Evolutionary conservation across 768 basidiomycete species (phyloP).

Genomic region (Saitozyma sp.): DNA sequence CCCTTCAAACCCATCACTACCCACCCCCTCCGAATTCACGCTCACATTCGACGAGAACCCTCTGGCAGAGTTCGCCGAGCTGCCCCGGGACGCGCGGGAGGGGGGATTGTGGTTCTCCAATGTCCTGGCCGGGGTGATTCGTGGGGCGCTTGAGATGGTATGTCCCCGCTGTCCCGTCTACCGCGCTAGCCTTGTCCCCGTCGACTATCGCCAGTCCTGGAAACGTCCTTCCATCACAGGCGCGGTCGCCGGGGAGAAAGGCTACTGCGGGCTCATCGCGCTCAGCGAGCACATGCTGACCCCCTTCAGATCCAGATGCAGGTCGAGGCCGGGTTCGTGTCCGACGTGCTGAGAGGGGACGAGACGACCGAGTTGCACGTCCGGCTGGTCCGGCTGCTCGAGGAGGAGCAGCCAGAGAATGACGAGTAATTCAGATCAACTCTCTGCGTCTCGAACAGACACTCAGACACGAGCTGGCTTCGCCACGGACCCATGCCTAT

Average conservation of each 20-base stretch:
- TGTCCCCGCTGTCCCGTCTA: neutral
- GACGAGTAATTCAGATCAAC: constrained; percentile 64
- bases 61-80: constrained; percentile 91
- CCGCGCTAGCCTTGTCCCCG: too few relatives aligned
- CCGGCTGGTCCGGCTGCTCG: constrained; percentile 81
- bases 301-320: constrained; percentile 83
- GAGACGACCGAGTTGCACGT: constrained; percentile 93
- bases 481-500: neutral
- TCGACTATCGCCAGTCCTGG: too few relatives aligned
- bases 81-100: constrained; percentile 83
- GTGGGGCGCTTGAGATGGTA: constrained; percentile 96
- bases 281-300: neutral
- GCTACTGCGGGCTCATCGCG: neutral
- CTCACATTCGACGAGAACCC: constrained; percentile 94
- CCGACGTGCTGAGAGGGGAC: constrained; percentile 88
- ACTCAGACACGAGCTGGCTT: too few relatives aligned
- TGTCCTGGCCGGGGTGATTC: constrained; percentile 86
- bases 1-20: constrained; percentile 54
- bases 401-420: constrained; percentile 91
- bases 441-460: neutral
- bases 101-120: constrained; percentile 97
- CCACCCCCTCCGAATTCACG: constrained; percentile 61
- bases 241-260: neutral
- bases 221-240: neutral
- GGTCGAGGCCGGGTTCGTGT: constrained; percentile 82